These are phyloP conservation scores for Arthromyces matolae DNA, from an alignment of 768 basidiomycete species.

Conservation along the genomic window DNA sequence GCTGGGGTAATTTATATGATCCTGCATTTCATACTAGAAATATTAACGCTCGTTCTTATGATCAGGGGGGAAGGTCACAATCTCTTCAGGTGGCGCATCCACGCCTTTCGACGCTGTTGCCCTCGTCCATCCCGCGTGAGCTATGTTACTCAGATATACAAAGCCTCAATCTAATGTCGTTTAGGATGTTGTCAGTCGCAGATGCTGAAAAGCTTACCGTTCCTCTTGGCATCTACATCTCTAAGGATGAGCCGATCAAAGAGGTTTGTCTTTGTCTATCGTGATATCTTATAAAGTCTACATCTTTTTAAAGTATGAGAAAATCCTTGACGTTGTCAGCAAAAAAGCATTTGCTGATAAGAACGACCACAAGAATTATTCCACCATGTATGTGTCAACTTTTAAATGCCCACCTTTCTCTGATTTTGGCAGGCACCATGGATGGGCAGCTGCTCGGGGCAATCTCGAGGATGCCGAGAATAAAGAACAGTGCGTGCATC, in stretches of 20 bases:
- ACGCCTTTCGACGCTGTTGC: slow-evolving; percentile 48
- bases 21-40: neutral
- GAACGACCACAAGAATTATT: slow-evolving; percentile 48
- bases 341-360: slow-evolving; percentile 48
- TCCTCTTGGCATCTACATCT: slow-evolving; percentile 54
- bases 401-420: slow-evolving; percentile 3
- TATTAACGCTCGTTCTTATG: too few species aligned
- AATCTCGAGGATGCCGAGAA: slow-evolving; percentile 54
- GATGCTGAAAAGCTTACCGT: slow-evolving; percentile 50
- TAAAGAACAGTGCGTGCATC: slow-evolving; percentile 43
- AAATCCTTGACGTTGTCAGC: slow-evolving; percentile 43
- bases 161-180: neutral
- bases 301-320: slow-evolving; percentile 36
- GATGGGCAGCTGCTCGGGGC: slow-evolving; percentile 62
- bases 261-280: too few species aligned
- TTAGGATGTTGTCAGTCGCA: slow-evolving; percentile 46
- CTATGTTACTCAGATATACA: neutral
- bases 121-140: slow-evolving; percentile 58
- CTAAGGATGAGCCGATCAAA: slow-evolving; percentile 52
- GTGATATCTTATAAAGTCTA: too few species aligned
- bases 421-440: slow-evolving; percentile 44
- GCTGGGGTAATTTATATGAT: slow-evolving; percentile 47
- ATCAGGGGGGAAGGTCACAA: slow-evolving; percentile 49
- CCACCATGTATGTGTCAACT: slow-evolving; percentile 35
- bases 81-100: slow-evolving; percentile 34